Evolutionary conservation across 768 basidiomycete genomes (phyloP), one percentile per base, ranked within the genome.

Genomic region (Stropharia rugosoannulata): DNA sequence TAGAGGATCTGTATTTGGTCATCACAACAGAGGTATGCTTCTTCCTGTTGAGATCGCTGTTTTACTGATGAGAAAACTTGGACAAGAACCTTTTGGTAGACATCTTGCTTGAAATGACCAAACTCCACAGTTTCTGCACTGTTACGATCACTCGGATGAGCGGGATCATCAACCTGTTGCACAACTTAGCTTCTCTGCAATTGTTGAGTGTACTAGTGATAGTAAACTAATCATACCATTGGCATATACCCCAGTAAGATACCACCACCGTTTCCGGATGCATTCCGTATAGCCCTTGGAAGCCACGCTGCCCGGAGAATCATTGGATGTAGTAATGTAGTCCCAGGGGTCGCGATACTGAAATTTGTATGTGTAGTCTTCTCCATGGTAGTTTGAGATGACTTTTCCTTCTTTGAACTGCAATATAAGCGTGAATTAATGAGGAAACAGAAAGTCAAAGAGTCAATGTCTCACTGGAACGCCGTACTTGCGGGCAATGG

Each of bases 261-360:
- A 12, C 70, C 68, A 8, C 70, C 70, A 10, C 70, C 70, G 56
- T 72, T 72, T 13, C 70, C 70, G 18, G 70, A 70, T 0, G 59
- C 68, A 55, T 72, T 72, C 15, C 66, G 49, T 16, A 72, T 68
- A 7, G 59, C 15, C 27, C 60, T 18, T 37, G 69, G 70, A 22
- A 68, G 66, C 56, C 60, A 69, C 5, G 57, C 58, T 9, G 66
- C 42, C 0, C 65, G 66, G 8, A 69, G 18, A 3, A 71, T 29
- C 59, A 71, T 66, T 0, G 68, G 70, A 52, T 68, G 22, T 44
- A 2, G 64, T n/a, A 7, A 66, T 62, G 52, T 58, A 69, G 11
- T 68, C 61, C 70, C 70, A 72, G 5, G 64, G 67, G 57, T 70
- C 65, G 1, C 61, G 64, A 51, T 68, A 72, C 15, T 64, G 42